These are phyloP conservation scores for Acer campestre DNA, from an alignment of 345 rosid species.

Conservation along the genomic window DNA sequence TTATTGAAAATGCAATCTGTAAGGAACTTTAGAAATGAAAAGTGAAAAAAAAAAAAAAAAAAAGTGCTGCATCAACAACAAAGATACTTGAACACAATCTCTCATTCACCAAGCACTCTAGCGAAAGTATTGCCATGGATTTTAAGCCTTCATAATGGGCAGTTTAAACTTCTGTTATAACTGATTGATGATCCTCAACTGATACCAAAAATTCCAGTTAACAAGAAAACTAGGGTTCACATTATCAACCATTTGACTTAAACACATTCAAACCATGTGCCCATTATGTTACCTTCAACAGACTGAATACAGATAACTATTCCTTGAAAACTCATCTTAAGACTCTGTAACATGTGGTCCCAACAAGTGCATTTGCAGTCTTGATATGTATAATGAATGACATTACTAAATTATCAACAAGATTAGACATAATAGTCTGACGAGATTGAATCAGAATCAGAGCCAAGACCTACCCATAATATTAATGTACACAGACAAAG, in stretches of 20 bases:
- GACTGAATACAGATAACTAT: background rate
- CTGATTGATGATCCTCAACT: background rate
- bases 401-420: background rate
- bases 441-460: background rate
- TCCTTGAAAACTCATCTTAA: background rate
- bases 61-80: too few relatives aligned
- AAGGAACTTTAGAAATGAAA: too few relatives aligned
- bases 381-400: background rate
- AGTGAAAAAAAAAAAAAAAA: too few relatives aligned
- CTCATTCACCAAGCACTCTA: too few relatives aligned
- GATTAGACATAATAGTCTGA: background rate
- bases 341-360: background rate
- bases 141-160: too few relatives aligned
- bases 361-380: background rate
- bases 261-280: background rate
- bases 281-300: background rate
- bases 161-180: background rate
- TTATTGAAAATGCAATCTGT: too few relatives aligned
- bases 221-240: background rate
- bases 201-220: background rate
- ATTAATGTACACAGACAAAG: background rate
- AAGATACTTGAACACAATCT: too few relatives aligned
- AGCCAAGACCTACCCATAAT: background rate
- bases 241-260: background rate
- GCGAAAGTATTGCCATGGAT: too few relatives aligned